These are phyloP conservation scores for Davidsoniella neocaledoniae DNA, from an alignment of 2,329 filamentous ascomycete genomes.

Conservation along the genomic window DNA sequence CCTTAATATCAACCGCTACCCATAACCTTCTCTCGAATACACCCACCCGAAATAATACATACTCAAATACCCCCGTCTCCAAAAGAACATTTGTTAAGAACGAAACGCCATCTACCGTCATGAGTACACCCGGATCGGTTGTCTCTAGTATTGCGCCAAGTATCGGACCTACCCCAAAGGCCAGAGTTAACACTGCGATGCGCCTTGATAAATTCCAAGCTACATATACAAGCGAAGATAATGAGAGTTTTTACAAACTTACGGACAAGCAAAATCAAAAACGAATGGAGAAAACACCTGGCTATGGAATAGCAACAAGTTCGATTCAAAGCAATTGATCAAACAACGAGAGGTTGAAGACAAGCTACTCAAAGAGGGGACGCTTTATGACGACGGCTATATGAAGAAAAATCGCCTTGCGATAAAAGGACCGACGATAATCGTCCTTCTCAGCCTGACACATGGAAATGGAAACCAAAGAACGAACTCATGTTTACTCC, in stretches of 20 bases:
- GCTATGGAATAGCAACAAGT: slow-evolving; percentile 77
- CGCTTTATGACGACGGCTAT: slow-evolving; percentile 37
- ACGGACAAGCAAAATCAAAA: slow-evolving; percentile 83
- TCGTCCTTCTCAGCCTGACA: slow-evolving; percentile 59
- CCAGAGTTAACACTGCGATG: slow-evolving; percentile 11
- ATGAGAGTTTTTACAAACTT: slow-evolving; percentile 87
- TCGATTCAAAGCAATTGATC: slow-evolving; percentile 63
- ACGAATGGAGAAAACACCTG: slow-evolving; percentile 72
- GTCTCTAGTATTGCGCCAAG: neutral
- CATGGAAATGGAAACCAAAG: slow-evolving; percentile 56
- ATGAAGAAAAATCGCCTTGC: slow-evolving; percentile 39
- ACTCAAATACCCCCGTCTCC: slow-evolving; percentile 18
- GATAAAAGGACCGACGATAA: slow-evolving; percentile 46
- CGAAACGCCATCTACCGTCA: slow-evolving; percentile 38
- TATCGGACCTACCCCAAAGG: neutral
- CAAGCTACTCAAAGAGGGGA: slow-evolving; percentile 29
- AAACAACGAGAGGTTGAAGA: slow-evolving; percentile 46
- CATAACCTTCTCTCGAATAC: slow-evolving; percentile 65
- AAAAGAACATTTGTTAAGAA: slow-evolving; percentile 32
- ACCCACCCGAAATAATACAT: neutral
- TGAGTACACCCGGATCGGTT: slow-evolving; percentile 8
- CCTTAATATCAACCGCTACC: slow-evolving; percentile 74
- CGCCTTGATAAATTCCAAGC: slow-evolving; percentile 65
- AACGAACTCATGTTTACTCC: slow-evolving; percentile 81
- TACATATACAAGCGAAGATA: slow-evolving; percentile 93